Base-by-base conservation (phyloP, 768 basidiomycete genomes). In the Amyloporia xantha region DNA sequence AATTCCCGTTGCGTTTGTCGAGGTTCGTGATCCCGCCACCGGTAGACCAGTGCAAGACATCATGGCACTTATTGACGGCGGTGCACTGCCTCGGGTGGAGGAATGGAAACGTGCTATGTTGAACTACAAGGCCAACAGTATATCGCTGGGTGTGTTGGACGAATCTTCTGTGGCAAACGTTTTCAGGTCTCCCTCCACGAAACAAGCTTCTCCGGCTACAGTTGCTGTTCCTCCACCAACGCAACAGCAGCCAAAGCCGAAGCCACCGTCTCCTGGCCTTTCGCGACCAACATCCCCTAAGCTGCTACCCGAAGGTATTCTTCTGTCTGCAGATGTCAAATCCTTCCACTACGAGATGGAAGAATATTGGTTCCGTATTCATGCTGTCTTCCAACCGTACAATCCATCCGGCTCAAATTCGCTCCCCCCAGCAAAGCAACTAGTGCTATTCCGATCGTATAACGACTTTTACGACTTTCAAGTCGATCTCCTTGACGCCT, bases 381-480 rank as follows among this genome's bases (percentile, higher is more conserved):
- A 96, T 61, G 93, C 88, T 48, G 66, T 84, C 50, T 98, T 83
- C 69, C 86, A 94, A 56, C 91, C 94, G 0, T 91, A 87, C 58
- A 76, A 76, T 52, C 72, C 73, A 7, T 69, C 77, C 15, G 82
- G 78, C 40, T 75, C 78, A 47, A 68, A 65, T 24, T 59, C 66
- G 13, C 75, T 84, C 24, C 85, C 87, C 4, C 74, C 76, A 10
- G 79, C 87, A 11, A 84, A 80, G 56, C 81, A 85, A 27, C 81
- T 98, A 49, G 82, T 92, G 55, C 75, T 98, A 38, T 99, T 95
- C 71, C 81, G 96, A 44, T 83, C 90, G 21, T 99, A 99, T 74
- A 89, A 94, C 59, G 95, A 99, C 66, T 99, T 99, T 66, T 97
- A 95, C 69, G 90, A 94, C 59, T 97, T 97, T 67, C 96, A 99